Percentiles rank a stretch among this genome's conserved stretches.
Evolutionary conservation across 345 rosid genomes (phyloP).

Genomic region (Luvunga scandens): DNA sequence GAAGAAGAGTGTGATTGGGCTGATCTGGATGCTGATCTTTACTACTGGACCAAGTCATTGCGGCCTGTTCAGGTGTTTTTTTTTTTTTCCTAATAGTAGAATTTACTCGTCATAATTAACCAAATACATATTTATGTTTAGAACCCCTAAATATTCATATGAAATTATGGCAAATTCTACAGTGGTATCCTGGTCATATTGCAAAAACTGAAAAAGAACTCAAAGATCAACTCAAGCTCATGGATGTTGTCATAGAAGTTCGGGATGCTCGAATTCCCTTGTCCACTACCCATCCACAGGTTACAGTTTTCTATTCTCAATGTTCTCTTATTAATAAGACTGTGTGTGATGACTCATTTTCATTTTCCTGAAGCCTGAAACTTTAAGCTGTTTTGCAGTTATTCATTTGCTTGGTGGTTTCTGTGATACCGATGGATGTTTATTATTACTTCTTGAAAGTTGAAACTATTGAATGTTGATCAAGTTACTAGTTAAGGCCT

Average conservation of each 20-base stretch:
- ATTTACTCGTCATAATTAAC: background rate
- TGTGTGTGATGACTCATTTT: too few species aligned
- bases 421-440: background rate
- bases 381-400: background rate
- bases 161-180: conserved; percentile 12
- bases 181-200: conserved; percentile 99
- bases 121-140: background rate
- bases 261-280: conserved; percentile 91
- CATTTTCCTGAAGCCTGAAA: too few species aligned
- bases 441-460: background rate
- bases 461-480: background rate
- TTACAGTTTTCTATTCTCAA: conserved; percentile 19
- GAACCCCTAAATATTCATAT: background rate
- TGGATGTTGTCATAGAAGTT: conserved; percentile 96
- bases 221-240: conserved; percentile 84
- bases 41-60: conserved; percentile 59
- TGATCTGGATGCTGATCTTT: conserved; percentile 74
- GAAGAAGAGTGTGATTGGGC: conserved; percentile 61
- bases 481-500: background rate
- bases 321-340: too few species aligned
- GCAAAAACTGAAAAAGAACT: conserved; percentile 93
- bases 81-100: background rate
- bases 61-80: conserved; percentile 76
- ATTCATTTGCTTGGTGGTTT: background rate
- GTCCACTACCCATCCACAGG: conserved; percentile 87